Base-by-base conservation (phyloP, 164 flowering plant species). In the Tetrastigma voinierianum region DNA sequence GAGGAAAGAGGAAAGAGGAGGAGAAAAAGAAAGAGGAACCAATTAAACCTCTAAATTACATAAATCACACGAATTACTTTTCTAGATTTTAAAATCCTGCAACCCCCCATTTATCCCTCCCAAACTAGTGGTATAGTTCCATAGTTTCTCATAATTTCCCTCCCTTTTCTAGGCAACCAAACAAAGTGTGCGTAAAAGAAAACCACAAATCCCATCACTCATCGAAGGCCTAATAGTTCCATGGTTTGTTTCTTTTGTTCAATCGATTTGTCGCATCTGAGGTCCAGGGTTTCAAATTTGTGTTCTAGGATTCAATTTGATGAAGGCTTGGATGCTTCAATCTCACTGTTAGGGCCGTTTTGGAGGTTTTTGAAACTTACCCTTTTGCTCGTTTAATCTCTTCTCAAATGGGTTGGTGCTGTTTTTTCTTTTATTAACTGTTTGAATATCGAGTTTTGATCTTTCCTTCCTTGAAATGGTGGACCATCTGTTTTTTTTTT, bases 361-460 rank as follows among this genome's bases (percentile, higher is more conserved):
- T 57, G 43, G 57, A 71, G 74, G 73, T 51, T 71, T 64, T 59
- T 68, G 19, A 32, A 16, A 0, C 72, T 59, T 43, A 15, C 77
- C 75, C 65, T 61, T 65, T 64, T 24, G 44, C 24, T 57, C 14
- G 4, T n/a, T 59, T n/a, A 17, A 24, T 54, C 20, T 51, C 48
- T 68, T 61, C 65, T 66, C 43, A 49, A 43, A 49, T 40, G 55
- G 70, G 63, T 61, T 48, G 61, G 15, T 68, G 72, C 23, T 19
- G 46, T 45, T 70, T 57, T 51, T 62, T 20, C 3, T 57, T 21
- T 19, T 62, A 62, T 20, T 12, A 32, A 17, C 45, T 59, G 7
- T 59, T 55, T 67, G 46, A 49, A 7, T 48, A 12, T 57, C 16
- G 57, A 57, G 61, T 24, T 65, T 15, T 32, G 24, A 4, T 32